These are phyloP conservation scores for Fagus sylvatica DNA, from an alignment of 306 rosid species.

Conservation along the genomic window DNA sequence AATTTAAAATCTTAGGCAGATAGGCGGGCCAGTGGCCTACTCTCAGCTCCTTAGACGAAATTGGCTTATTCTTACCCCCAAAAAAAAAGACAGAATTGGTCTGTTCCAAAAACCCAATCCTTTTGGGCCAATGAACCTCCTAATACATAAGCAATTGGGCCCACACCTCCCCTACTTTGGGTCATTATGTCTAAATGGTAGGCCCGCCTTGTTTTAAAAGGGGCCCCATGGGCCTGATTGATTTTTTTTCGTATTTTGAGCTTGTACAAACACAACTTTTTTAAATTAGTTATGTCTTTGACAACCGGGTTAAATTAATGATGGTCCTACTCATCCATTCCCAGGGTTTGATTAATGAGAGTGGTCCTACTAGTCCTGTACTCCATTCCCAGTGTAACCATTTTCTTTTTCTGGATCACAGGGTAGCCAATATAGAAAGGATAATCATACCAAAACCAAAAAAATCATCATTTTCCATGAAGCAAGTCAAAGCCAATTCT, in stretches of 20 bases:
- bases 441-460: not conserved
- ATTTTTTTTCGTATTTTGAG: not conserved
- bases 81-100: not conserved
- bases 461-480: not conserved
- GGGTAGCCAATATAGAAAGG: not conserved
- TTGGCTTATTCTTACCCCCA: too few species aligned
- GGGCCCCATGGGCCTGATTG: not conserved
- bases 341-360: too few species aligned
- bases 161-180: not conserved
- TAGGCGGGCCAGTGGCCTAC: too few species aligned
- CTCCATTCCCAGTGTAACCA: not conserved
- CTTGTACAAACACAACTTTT: not conserved
- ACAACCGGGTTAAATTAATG: not conserved
- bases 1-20: too few species aligned
- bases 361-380: too few species aligned
- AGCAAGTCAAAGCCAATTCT: not conserved
- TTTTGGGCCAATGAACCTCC: not conserved
- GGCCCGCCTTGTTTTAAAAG: not conserved
- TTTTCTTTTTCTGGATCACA: too few species aligned
- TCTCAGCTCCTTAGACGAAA: too few species aligned
- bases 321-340: not conserved
- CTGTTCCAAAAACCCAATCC: not conserved
- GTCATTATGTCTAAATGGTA: not conserved
- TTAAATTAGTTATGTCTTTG: not conserved
- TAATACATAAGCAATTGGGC: not conserved